Base-by-base conservation (phyloP, 192 early-diverging fungal genomes). In the Entophlyctis luteolus region DNA sequence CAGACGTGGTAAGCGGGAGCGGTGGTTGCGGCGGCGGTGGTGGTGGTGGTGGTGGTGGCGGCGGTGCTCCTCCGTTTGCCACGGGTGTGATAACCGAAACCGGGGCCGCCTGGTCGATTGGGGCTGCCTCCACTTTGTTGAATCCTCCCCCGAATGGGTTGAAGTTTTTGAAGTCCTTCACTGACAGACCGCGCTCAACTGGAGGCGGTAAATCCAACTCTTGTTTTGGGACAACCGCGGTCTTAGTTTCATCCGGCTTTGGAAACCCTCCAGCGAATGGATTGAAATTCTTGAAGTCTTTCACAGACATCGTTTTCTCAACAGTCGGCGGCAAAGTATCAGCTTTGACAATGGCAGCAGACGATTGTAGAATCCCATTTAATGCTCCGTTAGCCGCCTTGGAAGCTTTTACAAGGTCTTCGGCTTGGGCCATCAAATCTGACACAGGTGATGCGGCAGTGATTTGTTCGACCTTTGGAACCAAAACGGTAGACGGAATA, bases 81-180 rank as follows among this genome's bases (percentile, higher is more conserved):
- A 50, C 33, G 33, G 20, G n/a, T 18, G 52, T 36, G 4, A 34
- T 46, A n/a, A 2, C 10, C 29, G 68, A 4, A 25, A 36, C 53
- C 16, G 32, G 58, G 16, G 29, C 36, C 38, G 49, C 18, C 35
- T n/a, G 23, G 34, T 28, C 20, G 45, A 33, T 54, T 35, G 56
- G 45, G 54, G 69, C 63, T 28, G 36, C 49, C 42, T 66, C 63
- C 0, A 52, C 12, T 48, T 66, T 66, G 47, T 37, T 37, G 55
- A 66, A 66, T 22, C 63, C 55, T 29, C 67, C 67, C 14, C 42
- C 67, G 34, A 68, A 68, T 22, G 67, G 67, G 32, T 68, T 68
- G 47, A 68, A 68, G 33, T 56, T 68, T 46, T 68, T 68, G 55
- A 68, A 68, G 47, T 68, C 67, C n/a, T 68, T 68, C 27, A 68